phyloP scores from a whole-genome alignment of 192 early-diverging fungal species.

The Coemansia asiatica region DNA sequence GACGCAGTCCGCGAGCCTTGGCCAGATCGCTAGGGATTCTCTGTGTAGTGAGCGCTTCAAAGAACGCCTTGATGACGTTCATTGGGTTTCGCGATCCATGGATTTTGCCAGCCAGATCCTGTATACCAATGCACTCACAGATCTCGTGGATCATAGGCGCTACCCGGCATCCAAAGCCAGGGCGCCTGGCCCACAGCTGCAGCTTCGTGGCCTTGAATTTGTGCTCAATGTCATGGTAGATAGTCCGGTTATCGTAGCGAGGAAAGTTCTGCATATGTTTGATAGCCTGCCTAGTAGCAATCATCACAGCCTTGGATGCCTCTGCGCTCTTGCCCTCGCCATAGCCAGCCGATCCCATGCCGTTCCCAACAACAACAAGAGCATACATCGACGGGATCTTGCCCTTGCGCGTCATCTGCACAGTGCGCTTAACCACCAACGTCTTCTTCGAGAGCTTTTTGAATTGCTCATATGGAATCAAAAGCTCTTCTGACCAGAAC shows the following conservation, averaged over 20 bases:
- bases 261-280: slow-evolving; percentile 82
- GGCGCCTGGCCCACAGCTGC: slow-evolving; percentile 77
- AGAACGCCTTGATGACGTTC: slow-evolving; percentile 97
- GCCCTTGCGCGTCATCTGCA: slow-evolving; percentile 78
- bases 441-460: slow-evolving; percentile 66
- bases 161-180: slow-evolving; percentile 93
- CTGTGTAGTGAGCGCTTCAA: slow-evolving; percentile 83
- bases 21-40: slow-evolving; percentile 85
- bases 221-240: slow-evolving; percentile 83
- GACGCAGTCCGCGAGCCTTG: slow-evolving; percentile 76
- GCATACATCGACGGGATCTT: slow-evolving; percentile 83
- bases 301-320: slow-evolving; percentile 71
- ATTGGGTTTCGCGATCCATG: slow-evolving; percentile 91
- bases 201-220: slow-evolving; percentile 88
- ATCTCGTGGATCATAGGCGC: slow-evolving; percentile 95
- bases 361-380: slow-evolving; percentile 93
- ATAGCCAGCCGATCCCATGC: slow-evolving; percentile 86
- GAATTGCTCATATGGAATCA: slow-evolving; percentile 60
- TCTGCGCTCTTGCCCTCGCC: slow-evolving; percentile 90
- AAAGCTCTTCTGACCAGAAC: slow-evolving; percentile 52
- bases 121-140: slow-evolving; percentile 88
- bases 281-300: slow-evolving; percentile 85
- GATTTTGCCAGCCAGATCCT: slow-evolving; percentile 88
- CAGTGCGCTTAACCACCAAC: slow-evolving; percentile 70
- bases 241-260: slow-evolving; percentile 91